These are phyloP conservation scores for Poterioochromonas sp. DNA, from an alignment of 352 stramenopile genomes.

Conservation along the genomic window DNA sequence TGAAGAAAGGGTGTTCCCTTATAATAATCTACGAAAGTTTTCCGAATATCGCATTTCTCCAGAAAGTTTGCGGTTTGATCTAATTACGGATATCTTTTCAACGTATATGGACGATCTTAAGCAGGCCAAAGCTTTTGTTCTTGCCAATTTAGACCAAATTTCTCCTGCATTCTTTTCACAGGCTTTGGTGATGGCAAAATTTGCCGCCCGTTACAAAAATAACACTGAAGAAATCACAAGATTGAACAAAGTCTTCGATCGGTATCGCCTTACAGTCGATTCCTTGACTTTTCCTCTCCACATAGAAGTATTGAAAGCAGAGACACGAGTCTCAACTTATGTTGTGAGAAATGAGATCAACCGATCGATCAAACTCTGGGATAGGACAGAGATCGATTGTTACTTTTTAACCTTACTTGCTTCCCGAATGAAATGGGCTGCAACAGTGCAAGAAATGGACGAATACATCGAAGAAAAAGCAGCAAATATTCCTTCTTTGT, in stretches of 20 bases:
- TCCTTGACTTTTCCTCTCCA: neutral
- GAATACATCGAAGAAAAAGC: neutral
- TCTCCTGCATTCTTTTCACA: neutral
- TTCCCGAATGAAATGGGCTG: neutral
- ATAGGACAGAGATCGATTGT: neutral
- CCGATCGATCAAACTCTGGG: neutral
- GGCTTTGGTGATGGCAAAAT: neutral
- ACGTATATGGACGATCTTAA: neutral
- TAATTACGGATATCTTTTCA: neutral
- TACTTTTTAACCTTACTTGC: neutral
- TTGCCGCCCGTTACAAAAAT: neutral
- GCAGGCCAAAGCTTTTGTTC: neutral
- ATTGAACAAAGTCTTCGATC: neutral
- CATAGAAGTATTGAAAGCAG: slow-evolving; percentile 1
- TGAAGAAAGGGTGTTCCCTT: neutral
- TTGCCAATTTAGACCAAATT: neutral
- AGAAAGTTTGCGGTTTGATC: neutral
- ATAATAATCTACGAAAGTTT: neutral
- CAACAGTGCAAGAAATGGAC: neutral
- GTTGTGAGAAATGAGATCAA: neutral
- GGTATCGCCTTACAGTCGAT: neutral
- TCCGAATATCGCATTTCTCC: neutral
- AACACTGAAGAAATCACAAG: neutral
- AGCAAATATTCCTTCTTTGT: no score
- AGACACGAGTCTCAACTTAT: slow-evolving; percentile 8